phyloP scores from a whole-genome alignment of 257 asterid species.

The Lavandula angustifolia region DNA sequence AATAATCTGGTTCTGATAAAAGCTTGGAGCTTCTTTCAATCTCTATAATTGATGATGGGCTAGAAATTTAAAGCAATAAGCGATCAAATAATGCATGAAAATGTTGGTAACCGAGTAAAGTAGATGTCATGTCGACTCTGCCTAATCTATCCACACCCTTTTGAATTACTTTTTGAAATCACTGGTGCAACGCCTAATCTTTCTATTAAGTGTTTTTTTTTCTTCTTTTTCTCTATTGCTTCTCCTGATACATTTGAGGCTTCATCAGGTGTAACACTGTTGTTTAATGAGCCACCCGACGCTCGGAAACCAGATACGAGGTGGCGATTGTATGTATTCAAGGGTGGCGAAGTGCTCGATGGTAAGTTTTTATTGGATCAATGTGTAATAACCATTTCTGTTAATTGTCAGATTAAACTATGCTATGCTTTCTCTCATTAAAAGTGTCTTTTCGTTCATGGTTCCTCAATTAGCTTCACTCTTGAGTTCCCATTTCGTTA shows the following conservation, averaged over 20 bases:
- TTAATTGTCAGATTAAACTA: constrained; percentile 16
- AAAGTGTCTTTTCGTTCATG: not conserved
- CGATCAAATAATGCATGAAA: constrained; percentile 8
- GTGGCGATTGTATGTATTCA: constrained; percentile 95
- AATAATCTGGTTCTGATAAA: constrained; percentile 9
- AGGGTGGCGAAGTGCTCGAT: constrained; percentile 86
- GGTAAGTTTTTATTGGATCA: constrained; percentile 49
- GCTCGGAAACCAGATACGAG: constrained; percentile 81
- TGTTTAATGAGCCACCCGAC: constrained; percentile 94
- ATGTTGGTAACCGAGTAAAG: constrained; percentile 16
- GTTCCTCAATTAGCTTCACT: not conserved
- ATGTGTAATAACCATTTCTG: constrained; percentile 2
- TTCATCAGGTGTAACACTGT: constrained; percentile 76
- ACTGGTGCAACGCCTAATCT: constrained; percentile 13
- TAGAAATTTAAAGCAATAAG: constrained; percentile 20
- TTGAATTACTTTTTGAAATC: constrained; percentile 8
- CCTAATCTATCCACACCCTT: constrained; percentile 25
- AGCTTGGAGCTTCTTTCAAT: constrained; percentile 11
- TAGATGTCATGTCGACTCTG: constrained; percentile 15
- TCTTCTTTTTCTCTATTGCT: not conserved
- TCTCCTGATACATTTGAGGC: constrained; percentile 34
- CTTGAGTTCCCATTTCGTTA: constrained; percentile 4
- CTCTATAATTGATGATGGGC: not conserved
- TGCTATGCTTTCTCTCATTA: not conserved
- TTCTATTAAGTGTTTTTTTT: not conserved